These are phyloP conservation scores for Talaromyces funiculosus DNA, from an alignment of 2,329 filamentous ascomycete species.

Conservation along the genomic window DNA sequence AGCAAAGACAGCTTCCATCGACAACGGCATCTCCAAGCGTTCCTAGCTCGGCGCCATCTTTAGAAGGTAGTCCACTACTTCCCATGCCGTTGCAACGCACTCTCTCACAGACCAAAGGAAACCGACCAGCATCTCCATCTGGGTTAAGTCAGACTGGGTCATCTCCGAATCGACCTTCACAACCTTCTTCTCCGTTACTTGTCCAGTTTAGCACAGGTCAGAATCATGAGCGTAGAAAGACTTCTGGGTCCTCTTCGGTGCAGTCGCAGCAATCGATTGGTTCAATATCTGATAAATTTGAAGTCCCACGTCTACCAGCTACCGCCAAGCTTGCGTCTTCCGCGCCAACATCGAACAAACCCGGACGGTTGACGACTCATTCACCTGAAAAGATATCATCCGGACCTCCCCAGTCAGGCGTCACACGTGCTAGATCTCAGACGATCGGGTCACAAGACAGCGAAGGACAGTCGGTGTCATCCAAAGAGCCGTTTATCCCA, in stretches of 20 bases:
- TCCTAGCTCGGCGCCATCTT: constrained; percentile 55
- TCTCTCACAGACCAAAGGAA: constrained; percentile 75
- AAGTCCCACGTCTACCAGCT: constrained; percentile 58
- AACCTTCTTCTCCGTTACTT: constrained; percentile 83
- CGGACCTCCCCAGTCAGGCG: constrained; percentile 49
- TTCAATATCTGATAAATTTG: constrained; percentile 64
- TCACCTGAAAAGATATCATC: constrained; percentile 58
- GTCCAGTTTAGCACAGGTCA: constrained; percentile 89
- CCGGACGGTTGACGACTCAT: constrained; percentile 32
- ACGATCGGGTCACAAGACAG: constrained; percentile 93
- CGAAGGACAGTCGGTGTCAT: constrained; percentile 57
- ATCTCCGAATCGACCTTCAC: constrained; percentile 78
- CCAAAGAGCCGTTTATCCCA: constrained; percentile 57
- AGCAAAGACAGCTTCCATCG: constrained; percentile 46
- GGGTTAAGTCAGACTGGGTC: constrained; percentile 71
- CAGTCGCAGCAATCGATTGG: constrained; percentile 71
- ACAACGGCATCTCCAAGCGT: constrained; percentile 24
- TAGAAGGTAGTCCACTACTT: constrained; percentile 81
- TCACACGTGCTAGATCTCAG: constrained; percentile 74
- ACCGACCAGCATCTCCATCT: constrained; percentile 82
- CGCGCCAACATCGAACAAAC: constrained; percentile 50
- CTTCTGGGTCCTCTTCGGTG: constrained; percentile 80
- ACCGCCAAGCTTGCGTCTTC: constrained; percentile 48
- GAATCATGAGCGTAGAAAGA: constrained; percentile 78
- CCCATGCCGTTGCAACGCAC: constrained; percentile 75